Conservation (phyloP, 345 rosid genomes). For the Laguncularia racemosa region DNA sequence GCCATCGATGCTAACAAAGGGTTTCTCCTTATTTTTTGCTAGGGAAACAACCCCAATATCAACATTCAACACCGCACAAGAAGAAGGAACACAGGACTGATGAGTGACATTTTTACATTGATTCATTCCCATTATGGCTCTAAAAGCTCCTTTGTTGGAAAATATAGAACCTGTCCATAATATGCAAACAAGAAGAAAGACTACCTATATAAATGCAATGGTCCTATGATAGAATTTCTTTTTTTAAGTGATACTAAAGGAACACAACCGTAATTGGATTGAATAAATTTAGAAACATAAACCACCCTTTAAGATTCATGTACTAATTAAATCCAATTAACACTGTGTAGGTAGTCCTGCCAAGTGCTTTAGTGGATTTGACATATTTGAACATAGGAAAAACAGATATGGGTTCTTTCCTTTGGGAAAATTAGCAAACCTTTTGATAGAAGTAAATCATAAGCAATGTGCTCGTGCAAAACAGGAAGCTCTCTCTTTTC, state of each 20-base stretch:
- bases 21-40: constrained; percentile 32
- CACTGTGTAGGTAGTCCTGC: too few relatives aligned
- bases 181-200: background rate
- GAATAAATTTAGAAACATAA: too few relatives aligned
- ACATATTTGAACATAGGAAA: too few relatives aligned
- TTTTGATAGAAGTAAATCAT: constrained; percentile 71
- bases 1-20: constrained; percentile 17
- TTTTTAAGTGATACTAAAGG: too few relatives aligned
- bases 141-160: constrained; percentile 38
- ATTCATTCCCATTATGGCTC: constrained; percentile 24
- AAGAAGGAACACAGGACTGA: constrained; percentile 20
- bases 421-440: constrained; percentile 36
- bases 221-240: too few relatives aligned
- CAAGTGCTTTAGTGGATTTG: too few relatives aligned
- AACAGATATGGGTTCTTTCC: too few relatives aligned
- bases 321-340: too few relatives aligned
- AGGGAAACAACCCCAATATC: constrained; percentile 23
- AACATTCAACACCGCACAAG: constrained; percentile 19
- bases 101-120: constrained; percentile 22
- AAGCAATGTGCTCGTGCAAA: constrained; percentile 50
- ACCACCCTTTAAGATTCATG: too few relatives aligned
- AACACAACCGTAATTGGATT: too few relatives aligned
- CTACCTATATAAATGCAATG: too few relatives aligned
- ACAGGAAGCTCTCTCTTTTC: constrained; percentile 73
- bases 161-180: constrained; percentile 32